These are phyloP conservation scores for Boletellus sp. DNA, from an alignment of 1,284 basidiomycete genomes.

Conservation along the genomic window DNA sequence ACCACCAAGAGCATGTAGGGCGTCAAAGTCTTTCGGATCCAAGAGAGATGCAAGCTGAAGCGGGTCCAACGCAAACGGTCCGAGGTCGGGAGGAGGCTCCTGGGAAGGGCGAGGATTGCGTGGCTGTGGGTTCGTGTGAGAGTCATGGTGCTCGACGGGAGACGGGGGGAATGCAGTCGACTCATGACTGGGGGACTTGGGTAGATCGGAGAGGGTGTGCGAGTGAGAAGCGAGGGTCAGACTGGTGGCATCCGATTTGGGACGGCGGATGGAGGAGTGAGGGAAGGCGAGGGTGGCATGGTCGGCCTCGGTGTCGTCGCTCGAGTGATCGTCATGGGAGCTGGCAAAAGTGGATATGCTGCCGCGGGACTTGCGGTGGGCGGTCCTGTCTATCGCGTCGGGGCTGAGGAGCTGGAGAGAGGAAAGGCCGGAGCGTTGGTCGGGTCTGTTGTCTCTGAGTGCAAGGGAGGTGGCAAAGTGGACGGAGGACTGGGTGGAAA, in stretches of 20 bases:
- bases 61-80: slow-evolving; percentile 72
- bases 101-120: slow-evolving; percentile 40
- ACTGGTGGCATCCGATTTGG: slow-evolving; percentile 39
- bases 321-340: slow-evolving; percentile 32
- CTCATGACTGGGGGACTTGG: slow-evolving; percentile 16
- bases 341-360: slow-evolving; percentile 42
- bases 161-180: not conserved
- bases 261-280: slow-evolving; percentile 31
- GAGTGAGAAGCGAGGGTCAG: slow-evolving; percentile 37
- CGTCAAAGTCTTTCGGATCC: slow-evolving; percentile 80
- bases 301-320: slow-evolving; percentile 36
- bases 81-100: slow-evolving; percentile 63
- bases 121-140: not conserved
- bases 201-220: slow-evolving; percentile 33
- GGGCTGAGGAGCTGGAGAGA: slow-evolving; percentile 57
- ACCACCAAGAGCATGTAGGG: slow-evolving; percentile 75
- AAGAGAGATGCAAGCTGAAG: slow-evolving; percentile 80
- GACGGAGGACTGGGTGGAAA: slow-evolving; percentile 59
- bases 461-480: slow-evolving; percentile 58
- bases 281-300: slow-evolving; percentile 12
- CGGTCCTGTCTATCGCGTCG: slow-evolving; percentile 19
- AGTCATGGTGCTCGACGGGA: not conserved
- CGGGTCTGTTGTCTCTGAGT: slow-evolving; percentile 70
- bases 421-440: slow-evolving; percentile 50
- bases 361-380: slow-evolving; percentile 46